Base-by-base conservation (phyloP, 495 filamentous ascomycete genomes). In the Xanthoparmelia taractica region DNA sequence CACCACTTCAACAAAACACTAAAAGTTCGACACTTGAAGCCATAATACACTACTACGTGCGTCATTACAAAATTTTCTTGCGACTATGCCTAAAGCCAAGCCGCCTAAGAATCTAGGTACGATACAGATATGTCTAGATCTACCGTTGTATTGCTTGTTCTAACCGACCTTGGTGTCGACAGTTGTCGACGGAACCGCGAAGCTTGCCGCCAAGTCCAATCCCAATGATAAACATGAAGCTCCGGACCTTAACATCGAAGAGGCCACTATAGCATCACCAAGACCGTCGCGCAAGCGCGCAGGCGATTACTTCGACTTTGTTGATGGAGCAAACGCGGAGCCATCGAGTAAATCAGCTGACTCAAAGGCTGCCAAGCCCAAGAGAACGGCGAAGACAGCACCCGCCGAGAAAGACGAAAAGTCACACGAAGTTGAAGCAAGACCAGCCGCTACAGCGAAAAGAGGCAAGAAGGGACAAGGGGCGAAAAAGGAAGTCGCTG, bases 231-330 rank as follows among this genome's bases (percentile, higher is more conserved):
- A 66, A 33, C 65, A 60, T 52, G 63, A 60, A 41, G 59, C 58
- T n/a, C 45, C 63, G 29, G 55, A 67, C 8, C 40, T 65, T 11
- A 57, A 64, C 38, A 68, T 65, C 8, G 66, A 63, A 29, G 63
- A 66, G 34, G 59, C 63, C 37, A 52, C 59, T 2, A 23, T 60
- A 54, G 54, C 63, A 34, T 63, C 70, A 13, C 61, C 63, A 45
- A 70, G 69, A 56, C 48, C 60, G 31, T 73, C 78, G 57, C 81
- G 81, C 73, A 84, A 84, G 75, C 81, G 79, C 36, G 77, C 80
- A 57, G 79, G 78, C 60, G 80, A 82, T 66, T 80, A 80, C 71
- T 72, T 82, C 27, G 80, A 77, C 65, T 80, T 79, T 57, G 76
- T 79, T 48, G 76, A 78, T 23, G 74, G 70, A 60, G 43, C 71